A percentile compares a stretch with the other conserved stretches of the same genome.
Conservation (phyloP, 2,329 filamentous ascomycete species). For the Colletotrichum lentis region DNA sequence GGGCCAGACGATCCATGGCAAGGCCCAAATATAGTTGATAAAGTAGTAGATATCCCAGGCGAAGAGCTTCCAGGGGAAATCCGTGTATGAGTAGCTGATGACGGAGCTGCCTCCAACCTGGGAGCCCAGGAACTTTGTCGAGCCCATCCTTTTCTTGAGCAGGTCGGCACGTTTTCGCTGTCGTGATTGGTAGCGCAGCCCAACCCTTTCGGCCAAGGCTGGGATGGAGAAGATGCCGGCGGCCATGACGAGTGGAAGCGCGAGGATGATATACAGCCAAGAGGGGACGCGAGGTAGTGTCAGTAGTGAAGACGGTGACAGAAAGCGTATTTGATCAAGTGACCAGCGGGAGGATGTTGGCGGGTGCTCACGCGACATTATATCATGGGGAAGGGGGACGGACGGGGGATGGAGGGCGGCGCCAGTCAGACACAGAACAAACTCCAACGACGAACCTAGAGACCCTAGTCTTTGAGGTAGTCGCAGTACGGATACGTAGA, state of each 20-base stretch:
- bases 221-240: slow-evolving; percentile 26
- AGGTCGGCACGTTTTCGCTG: slow-evolving; percentile 28
- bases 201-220: slow-evolving; percentile 17
- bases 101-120: slow-evolving; percentile 66
- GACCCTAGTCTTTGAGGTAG: slow-evolving; percentile 3
- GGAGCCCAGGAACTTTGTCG: slow-evolving; percentile 64
- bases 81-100: slow-evolving; percentile 69
- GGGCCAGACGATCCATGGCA: slow-evolving; percentile 70
- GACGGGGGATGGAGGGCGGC: slow-evolving; percentile 14
- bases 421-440: slow-evolving; percentile 25
- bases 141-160: slow-evolving; percentile 36
- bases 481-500: not conserved
- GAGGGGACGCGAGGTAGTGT: not conserved
- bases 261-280: slow-evolving; percentile 15
- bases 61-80: slow-evolving; percentile 61
- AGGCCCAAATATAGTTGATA: slow-evolving; percentile 61
- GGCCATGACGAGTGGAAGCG: slow-evolving; percentile 22
- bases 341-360: slow-evolving; percentile 9
- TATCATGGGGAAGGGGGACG: slow-evolving; percentile 25
- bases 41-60: slow-evolving; percentile 64
- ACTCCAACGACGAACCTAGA: slow-evolving; percentile 11
- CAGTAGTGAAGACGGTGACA: slow-evolving; percentile 10
- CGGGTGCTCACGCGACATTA: slow-evolving; percentile 37
- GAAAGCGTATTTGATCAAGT: slow-evolving; percentile 34
- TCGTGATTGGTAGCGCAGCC: slow-evolving; percentile 15